These are phyloP conservation scores for Phialophora expanda DNA, from an alignment of 2,329 filamentous ascomycete genomes.

Conservation along the genomic window DNA sequence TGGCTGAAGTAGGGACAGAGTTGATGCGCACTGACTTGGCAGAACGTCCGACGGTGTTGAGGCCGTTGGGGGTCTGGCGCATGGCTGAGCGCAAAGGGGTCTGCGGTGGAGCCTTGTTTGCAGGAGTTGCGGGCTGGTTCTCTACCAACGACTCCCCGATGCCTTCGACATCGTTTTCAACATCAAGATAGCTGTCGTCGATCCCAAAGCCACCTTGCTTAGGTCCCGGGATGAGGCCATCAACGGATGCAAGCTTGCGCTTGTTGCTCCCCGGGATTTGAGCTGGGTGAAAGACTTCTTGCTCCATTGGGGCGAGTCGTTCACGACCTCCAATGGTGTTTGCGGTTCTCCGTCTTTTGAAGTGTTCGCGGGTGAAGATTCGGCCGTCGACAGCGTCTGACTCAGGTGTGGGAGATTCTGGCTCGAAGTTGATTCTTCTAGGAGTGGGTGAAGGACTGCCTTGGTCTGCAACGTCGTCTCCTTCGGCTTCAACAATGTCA, in stretches of 20 bases:
- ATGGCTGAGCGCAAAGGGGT: constrained; percentile 33
- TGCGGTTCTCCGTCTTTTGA: constrained; percentile 29
- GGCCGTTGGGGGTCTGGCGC: constrained; percentile 19
- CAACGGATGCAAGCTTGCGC: constrained; percentile 29
- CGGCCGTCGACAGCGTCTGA: constrained; percentile 14
- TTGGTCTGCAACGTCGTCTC: constrained; percentile 13
- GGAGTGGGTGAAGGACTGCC: constrained; percentile 23
- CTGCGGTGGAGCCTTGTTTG: constrained; percentile 14
- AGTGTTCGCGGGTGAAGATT: constrained; percentile 29
- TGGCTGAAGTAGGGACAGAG: constrained; percentile 26
- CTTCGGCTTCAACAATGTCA: neutral
- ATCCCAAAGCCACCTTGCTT: constrained; percentile 32
- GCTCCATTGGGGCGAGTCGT: constrained; percentile 10
- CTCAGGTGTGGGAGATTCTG: constrained; percentile 18
- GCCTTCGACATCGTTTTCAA: constrained; percentile 30
- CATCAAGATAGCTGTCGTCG: constrained; percentile 33
- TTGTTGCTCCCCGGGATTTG: constrained; percentile 31
- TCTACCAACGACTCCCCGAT: constrained; percentile 24
- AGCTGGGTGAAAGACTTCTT: constrained; percentile 27
- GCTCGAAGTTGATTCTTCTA: constrained; percentile 4
- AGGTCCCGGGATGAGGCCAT: constrained; percentile 31
- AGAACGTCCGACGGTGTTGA: constrained; percentile 28
- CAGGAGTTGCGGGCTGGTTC: constrained; percentile 26
- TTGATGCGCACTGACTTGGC: constrained; percentile 32
- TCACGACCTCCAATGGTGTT: constrained; percentile 29